Evolutionary conservation across 2,329 filamentous ascomycete species (phyloP), one percentile per base, ranked within the genome.

Genomic region (Alternaria sp.): DNA sequence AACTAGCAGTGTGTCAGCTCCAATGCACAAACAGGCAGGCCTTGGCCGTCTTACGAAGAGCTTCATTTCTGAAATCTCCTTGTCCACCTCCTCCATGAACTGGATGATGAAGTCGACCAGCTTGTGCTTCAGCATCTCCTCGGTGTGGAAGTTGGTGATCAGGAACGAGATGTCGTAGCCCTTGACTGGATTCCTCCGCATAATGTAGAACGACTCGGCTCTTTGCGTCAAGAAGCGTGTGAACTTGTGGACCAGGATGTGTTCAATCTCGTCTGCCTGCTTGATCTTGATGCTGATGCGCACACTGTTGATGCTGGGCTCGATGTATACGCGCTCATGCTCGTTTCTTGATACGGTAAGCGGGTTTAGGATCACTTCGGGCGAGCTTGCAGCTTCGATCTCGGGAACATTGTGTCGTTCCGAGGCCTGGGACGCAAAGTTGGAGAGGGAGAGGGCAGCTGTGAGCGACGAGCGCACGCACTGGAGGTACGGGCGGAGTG

Each of bases 41-140:
- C 13, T 29, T 1, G 34, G 31, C 28, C 29, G 29, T 83, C 92
- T 69, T 86, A 97, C 94, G 80, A 99, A 99, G 72, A 99, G 90
- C 86, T 99, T 99, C 95, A 99, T 98, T 82, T 99, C 96, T 3
- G 95, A 98, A 60, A 99, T 99, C 80, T 99, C 95, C 84, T 99
- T 99, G 80, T 99, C 96, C 4, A 99, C 96, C 78, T 99, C 95
- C 80, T 99, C 94, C 94, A 99, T 98, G 75, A 99, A 99, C 75
- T 98, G 90, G 67, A 99, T 97, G 69, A 99, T 96, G 74, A 99
- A 99, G 78, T 99, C 95, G 33, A 99, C 96, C 69, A 99, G 85
- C 83, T 99, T 98, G 78, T 99, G 94, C 84, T 98, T 98, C 77
- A 98, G 80, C 93, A 99, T 97, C 77, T 96, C 91, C 79, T 98